Conservation (phyloP, 2,329 filamentous ascomycete genomes). For the Dothistroma pini region DNA sequence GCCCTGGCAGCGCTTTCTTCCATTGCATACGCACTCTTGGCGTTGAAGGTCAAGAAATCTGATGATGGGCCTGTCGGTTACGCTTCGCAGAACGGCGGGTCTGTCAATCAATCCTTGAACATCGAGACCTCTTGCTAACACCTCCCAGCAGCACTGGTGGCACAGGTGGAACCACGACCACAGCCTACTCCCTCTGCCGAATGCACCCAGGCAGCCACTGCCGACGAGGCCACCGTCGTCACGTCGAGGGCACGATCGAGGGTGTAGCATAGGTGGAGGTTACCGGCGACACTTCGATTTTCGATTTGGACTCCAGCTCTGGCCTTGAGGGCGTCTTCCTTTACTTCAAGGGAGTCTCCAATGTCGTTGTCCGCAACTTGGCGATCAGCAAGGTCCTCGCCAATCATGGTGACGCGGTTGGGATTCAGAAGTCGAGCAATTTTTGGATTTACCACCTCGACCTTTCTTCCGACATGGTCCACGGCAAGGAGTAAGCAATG, state of each 20-base stretch:
- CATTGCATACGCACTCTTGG: slow-evolving; percentile 21
- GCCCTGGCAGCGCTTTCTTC: slow-evolving; percentile 29
- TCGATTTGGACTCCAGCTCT: slow-evolving; percentile 46
- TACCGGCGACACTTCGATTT: slow-evolving; percentile 49
- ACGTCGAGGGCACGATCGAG: slow-evolving; percentile 41
- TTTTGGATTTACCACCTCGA: slow-evolving; percentile 68
- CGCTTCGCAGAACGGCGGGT: slow-evolving; percentile 29
- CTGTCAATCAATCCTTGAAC: background rate
- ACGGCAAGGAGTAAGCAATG: slow-evolving; percentile 51
- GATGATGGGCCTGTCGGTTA: slow-evolving; percentile 24
- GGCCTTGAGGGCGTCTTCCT: slow-evolving; percentile 48
- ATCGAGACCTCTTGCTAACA: background rate
- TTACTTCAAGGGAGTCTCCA: slow-evolving; percentile 46
- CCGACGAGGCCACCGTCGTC: slow-evolving; percentile 40
- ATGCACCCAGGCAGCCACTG: slow-evolving; percentile 38
- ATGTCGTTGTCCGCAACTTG: slow-evolving; percentile 58
- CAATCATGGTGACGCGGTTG: slow-evolving; percentile 50
- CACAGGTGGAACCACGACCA: slow-evolving; percentile 43
- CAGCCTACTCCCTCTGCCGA: slow-evolving; percentile 45
- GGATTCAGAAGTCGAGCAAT: slow-evolving; percentile 47
- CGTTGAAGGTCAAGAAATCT: slow-evolving; percentile 4
- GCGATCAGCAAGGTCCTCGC: slow-evolving; percentile 50
- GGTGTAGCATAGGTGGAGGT: slow-evolving; percentile 31
- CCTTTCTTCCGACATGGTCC: slow-evolving; percentile 55
- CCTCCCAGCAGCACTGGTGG: slow-evolving; percentile 43